Conservation (phyloP, 2,329 filamentous ascomycete species). For the Drechslera avenae region DNA sequence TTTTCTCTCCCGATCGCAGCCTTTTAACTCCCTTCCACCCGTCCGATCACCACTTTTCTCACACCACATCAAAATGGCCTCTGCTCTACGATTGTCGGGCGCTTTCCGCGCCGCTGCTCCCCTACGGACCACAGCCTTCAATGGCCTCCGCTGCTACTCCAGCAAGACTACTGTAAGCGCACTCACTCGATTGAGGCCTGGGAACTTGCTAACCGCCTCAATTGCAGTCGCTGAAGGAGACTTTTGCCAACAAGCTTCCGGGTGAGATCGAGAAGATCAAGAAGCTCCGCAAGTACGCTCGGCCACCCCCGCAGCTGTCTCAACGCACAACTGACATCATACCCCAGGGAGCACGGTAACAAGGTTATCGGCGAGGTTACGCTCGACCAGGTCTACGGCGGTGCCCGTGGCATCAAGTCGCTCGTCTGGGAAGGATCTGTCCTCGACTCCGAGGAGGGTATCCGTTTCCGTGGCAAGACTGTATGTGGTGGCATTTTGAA, state of each 20-base stretch:
- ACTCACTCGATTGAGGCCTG: constrained; percentile 9
- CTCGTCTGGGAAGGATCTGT: constrained; percentile 97
- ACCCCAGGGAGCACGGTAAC: constrained; percentile 81
- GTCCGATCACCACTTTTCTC: constrained; percentile 43
- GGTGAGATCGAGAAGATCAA: constrained; percentile 99
- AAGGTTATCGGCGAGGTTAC: constrained; percentile 98
- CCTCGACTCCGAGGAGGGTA: constrained; percentile 97
- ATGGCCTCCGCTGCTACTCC: constrained; percentile 87
- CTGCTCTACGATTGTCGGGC: constrained; percentile 79
- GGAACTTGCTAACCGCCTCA: constrained; percentile 34
- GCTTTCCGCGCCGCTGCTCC: constrained; percentile 75
- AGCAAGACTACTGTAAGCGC: constrained; percentile 78
- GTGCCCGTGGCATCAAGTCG: constrained; percentile 97
- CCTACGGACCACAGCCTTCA: constrained; percentile 75
- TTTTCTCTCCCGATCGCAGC: constrained; percentile 31
- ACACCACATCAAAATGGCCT: constrained; percentile 69
- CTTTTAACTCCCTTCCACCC: constrained; percentile 37
- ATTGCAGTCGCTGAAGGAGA: constrained; percentile 90
- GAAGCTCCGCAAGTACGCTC: constrained; percentile 84
- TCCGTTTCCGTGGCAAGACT: constrained; percentile 98
- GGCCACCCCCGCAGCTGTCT: constrained; percentile 8
- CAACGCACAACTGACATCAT: constrained; percentile 36
- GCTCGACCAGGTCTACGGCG: constrained; percentile 98
- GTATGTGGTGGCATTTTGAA: constrained; percentile 48
- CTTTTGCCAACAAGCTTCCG: constrained; percentile 93